These are phyloP conservation scores for Flaveria robusta DNA, from an alignment of 129 eudicot genomes.

Conservation along the genomic window DNA sequence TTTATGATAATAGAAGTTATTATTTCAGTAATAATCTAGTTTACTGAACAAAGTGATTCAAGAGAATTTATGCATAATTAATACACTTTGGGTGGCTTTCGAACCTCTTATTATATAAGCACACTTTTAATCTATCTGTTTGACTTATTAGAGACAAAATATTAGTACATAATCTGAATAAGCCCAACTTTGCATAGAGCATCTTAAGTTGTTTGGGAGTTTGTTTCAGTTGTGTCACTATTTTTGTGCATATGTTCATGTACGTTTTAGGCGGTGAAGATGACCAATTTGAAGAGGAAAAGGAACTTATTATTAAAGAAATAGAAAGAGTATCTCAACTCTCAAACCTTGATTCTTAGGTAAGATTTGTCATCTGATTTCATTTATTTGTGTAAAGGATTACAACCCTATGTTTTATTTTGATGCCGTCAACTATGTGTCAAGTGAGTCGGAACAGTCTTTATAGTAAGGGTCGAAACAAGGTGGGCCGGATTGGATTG, in stretches of 20 bases:
- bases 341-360: conserved; percentile 59
- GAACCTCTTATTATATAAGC: not conserved
- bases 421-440: not conserved
- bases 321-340: conserved; percentile 80
- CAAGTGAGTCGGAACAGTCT: not conserved
- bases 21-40: not conserved
- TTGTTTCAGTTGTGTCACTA: not conserved
- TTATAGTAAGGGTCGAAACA: not conserved
- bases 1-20: not conserved
- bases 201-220: not conserved
- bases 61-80: not conserved
- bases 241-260: conserved; percentile 18
- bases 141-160: not conserved
- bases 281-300: conserved; percentile 96
- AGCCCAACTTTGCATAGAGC: not conserved
- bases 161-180: not conserved
- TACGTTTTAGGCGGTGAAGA: conserved; percentile 73
- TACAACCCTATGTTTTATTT: not conserved
- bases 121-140: not conserved
- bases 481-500: not conserved
- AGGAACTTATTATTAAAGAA: conserved; percentile 89
- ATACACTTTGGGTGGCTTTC: not conserved
- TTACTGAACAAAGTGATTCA: not conserved
- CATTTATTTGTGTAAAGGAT: not conserved
- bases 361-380: conserved; percentile 21